Base-by-base conservation (phyloP, 345 rosid genomes). In the Boechera stricta region DNA sequence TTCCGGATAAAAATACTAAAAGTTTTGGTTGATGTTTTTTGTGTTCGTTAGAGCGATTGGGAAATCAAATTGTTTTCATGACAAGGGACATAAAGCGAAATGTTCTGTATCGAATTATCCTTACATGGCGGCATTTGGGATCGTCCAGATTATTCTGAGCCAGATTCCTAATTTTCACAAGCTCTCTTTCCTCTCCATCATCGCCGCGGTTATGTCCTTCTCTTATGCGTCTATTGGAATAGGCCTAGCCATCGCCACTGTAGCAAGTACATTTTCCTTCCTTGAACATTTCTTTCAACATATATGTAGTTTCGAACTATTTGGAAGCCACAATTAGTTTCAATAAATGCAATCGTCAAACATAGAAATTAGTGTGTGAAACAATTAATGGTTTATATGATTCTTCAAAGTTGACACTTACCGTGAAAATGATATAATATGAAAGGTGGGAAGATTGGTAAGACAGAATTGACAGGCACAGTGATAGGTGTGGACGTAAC, bases 161-260 rank as follows among this genome's bases (percentile, higher is more conserved):
- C 98, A 94, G 79, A 86, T 92, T 69, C 96, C 92, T 2, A 86
- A 88, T 74, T 94, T 94, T 36, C 90, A 87, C 84, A 70, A 92
- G 61, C 95, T 94, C 45, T 89, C 97, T 33, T 90, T 89, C 84
- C 93, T 94, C 72, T 94, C 99, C 7, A 65, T 90, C 29, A 58
- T 94, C 7, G 98, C 97, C 0, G 93, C 98, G 4, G 47, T 94
- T 26, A 94, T 94, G 98, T 94, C 98, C 41, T 92, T 94, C 39
- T 81, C 95, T 67, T 94, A 94, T 74, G 78, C 98, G 2, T 71
- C 86, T 26, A 90, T 92, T 1, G 98, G 98, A 16, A 82, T 92
- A 10, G 95, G 94, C 6, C 87, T 94, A 39, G 84, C 97, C 84
- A 74, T 94, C 7, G 92, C 94, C 36, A 64, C 69, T 13, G 79